These are phyloP conservation scores for Fusarium dlaminii DNA, from an alignment of 2,329 filamentous ascomycete genomes.

Conservation along the genomic window DNA sequence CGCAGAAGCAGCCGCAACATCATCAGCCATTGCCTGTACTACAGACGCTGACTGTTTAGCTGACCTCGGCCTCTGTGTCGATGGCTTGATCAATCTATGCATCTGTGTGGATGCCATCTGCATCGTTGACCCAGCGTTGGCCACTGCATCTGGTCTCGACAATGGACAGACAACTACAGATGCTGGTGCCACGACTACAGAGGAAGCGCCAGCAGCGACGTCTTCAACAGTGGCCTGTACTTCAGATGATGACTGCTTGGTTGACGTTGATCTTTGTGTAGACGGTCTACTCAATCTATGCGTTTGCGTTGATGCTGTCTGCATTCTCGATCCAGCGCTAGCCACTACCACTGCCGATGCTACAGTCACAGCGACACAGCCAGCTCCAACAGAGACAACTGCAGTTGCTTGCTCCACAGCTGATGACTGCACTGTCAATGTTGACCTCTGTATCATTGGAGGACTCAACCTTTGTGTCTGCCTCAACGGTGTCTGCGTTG, in stretches of 20 bases:
- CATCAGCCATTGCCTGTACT: not conserved
- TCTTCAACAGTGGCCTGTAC: not conserved
- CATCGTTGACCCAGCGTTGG: not conserved
- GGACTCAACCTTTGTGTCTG: not conserved
- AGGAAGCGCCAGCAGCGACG: not conserved
- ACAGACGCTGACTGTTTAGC: not conserved
- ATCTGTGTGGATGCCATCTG: not conserved
- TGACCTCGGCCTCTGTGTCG: not conserved
- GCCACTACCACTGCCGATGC: not conserved
- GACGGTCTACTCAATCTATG: slow-evolving; percentile 6
- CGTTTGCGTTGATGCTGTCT: not conserved
- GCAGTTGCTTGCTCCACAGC: not conserved
- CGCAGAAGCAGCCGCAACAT: not conserved
- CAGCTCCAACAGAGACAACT: not conserved
- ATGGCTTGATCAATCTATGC: not conserved
- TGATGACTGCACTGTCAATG: not conserved
- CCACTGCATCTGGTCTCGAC: not conserved
- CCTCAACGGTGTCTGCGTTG: not conserved
- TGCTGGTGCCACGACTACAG: not conserved
- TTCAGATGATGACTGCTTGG: not conserved
- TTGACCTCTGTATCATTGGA: not conserved
- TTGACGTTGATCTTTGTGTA: not conserved
- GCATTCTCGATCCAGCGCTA: not conserved
- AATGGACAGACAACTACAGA: not conserved
- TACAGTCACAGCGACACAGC: not conserved